Base-by-base conservation (phyloP, 176 grass and related monocot species). In the Hordeum marinum region DNA sequence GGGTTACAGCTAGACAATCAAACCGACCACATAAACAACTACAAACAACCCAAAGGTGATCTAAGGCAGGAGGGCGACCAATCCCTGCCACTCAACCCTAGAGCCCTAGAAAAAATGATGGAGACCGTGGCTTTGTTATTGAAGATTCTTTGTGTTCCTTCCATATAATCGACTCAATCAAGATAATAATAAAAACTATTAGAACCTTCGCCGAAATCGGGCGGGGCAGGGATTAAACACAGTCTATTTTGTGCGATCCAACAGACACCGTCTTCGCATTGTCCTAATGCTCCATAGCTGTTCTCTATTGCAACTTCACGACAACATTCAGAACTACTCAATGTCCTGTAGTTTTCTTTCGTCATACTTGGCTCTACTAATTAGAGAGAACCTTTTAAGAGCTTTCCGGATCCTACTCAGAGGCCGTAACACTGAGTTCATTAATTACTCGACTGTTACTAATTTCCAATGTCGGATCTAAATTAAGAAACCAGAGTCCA, bases 381-480 rank as follows among this genome's bases (percentile, higher is more conserved):
- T 68, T 37, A 69, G 1, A 48, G 40, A 37, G 40, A 24, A 76
- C 62, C 8, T 46, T 55, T 61, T 61, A 45, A 75, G 58, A 46
- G 43, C 9, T 73, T 55, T 55, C 18, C 0, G 2, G 7, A 8
- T 42, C 18, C 34, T 73, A 79, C 6, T 57, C 12, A 73, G 72
- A 85, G 21, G 29, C 13, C 62, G 21, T 0, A 25, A 15, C 27
- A 75, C 20, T 25, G 13, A 68, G 35, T 24, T 79, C 58, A 86
- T 74, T 79, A 65, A 86, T 72, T 83, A 74, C 74, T 67, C 26
- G 4, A 74, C 35, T 37, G 11, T 54, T 12, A 39, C 42, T 25
- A 6, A 41, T 39, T 63, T 63, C 45, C 15, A 79, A 27, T 73
- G 52, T 25, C 4, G 52, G 89, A 87, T 83, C 80, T 83, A 83